phyloP scores from a whole-genome alignment of 129 eudicot species.

The Kitagawia praeruptora region DNA sequence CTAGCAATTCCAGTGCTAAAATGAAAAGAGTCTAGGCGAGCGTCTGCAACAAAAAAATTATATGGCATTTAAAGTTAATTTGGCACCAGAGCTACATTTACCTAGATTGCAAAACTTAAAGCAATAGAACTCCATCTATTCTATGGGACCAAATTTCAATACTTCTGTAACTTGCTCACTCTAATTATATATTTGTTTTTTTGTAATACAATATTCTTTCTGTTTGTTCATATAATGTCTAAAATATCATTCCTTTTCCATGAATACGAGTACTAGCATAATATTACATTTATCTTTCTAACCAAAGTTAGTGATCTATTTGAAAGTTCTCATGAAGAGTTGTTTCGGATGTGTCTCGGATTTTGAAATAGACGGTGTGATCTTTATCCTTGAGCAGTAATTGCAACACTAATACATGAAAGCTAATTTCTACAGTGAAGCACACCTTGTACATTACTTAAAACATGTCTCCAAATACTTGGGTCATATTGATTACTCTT shows the following conservation, averaged over 20 bases:
- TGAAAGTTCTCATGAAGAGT: not conserved
- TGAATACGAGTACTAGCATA: not conserved
- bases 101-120: not conserved
- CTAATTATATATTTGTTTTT: not conserved
- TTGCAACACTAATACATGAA: not conserved
- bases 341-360: not conserved
- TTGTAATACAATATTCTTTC: not conserved
- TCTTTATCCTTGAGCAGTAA: not conserved
- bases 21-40: constrained; percentile 24
- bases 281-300: not conserved
- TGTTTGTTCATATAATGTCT: not conserved
- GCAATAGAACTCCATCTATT: not conserved
- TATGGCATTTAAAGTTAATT: not conserved
- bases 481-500: constrained; percentile 30
- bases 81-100: not conserved
- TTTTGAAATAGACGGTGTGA: not conserved
- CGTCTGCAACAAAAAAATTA: constrained; percentile 30
- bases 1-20: constrained; percentile 50
- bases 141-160: not conserved
- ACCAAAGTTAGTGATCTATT: not conserved
- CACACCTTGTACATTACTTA: constrained; percentile 45
- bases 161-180: not conserved
- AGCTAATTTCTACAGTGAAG: not conserved
- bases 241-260: not conserved
- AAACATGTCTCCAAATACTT: constrained; percentile 29